Conservation (phyloP, 441 rosid genomes). For the Mallotus japonicus region DNA sequence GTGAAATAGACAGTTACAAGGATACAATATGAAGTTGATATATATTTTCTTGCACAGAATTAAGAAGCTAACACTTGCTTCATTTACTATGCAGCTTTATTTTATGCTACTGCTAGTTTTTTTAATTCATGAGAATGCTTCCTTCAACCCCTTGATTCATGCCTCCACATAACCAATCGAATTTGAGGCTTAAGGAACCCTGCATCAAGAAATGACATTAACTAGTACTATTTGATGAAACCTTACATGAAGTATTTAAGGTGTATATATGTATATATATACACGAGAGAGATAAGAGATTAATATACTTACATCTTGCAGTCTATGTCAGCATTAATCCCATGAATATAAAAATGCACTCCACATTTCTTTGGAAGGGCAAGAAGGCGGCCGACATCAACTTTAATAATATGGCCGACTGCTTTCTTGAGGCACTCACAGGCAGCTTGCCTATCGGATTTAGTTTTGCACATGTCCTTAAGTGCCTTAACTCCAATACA, state of each 20-base stretch:
- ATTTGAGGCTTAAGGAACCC: background rate
- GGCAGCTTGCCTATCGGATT: conserved; percentile 18
- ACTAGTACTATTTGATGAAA: background rate
- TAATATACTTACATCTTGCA: conserved; percentile 35
- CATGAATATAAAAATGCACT: conserved; percentile 7
- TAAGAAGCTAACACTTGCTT: background rate
- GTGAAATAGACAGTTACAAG: background rate
- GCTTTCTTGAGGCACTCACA: conserved; percentile 35
- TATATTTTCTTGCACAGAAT: background rate
- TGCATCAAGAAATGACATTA: background rate
- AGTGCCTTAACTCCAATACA: conserved; percentile 29
- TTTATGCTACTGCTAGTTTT: background rate
- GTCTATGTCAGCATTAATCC: conserved; percentile 17
- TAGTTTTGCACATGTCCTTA: background rate
- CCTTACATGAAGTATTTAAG: no score
- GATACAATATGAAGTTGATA: background rate
- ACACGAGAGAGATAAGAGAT: background rate
- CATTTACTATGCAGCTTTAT: background rate
- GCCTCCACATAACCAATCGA: background rate
- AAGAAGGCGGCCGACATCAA: conserved; percentile 22
- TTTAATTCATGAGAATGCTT: background rate
- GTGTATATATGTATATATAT: background rate
- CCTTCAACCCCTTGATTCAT: conserved; percentile 7
- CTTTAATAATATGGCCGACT: background rate
- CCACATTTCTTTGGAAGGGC: conserved; percentile 32